Base-by-base conservation (phyloP, 2,329 filamentous ascomycete species). In the Ophiosphaerella narmari region DNA sequence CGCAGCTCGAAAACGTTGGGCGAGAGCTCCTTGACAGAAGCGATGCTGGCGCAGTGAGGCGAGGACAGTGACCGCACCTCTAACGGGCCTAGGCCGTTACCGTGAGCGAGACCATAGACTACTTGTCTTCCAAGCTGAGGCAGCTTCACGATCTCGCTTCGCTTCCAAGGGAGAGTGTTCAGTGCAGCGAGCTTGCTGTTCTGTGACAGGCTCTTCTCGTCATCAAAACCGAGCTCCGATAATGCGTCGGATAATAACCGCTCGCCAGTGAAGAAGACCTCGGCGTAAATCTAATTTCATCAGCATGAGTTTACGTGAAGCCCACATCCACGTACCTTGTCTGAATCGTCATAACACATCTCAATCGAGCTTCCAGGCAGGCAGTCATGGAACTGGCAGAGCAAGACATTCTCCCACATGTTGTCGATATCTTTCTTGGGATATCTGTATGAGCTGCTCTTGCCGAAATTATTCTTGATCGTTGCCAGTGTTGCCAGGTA, bases 321-420 rank as follows among this genome's bases (percentile, higher is more conserved):
- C 2, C 12, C 2, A 1, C 8, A 12, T 12, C 18, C 6, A 56
- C 69, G 41, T 61, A 78, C 77, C 81, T 91, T 83, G 68, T 96
- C 89, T 3, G 92, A 96, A 70, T 99, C 94, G 71, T 96, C 90
- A 65, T 97, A 97, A 73, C 91, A 96, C 91, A 97, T 97, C 73
- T 95, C 92, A 63, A 99, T 97, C 31, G 86, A 90, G 69, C 91
- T 97, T 48, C 94, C 94, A 0, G 94, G 94, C 43, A 99, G 80
- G 70, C 94, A 97, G 70, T 99, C 94, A 60, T 99, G 94, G 80
- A 99, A 99, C 67, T 99, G 94, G 60, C 93, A 97, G 23, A 97
- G 83, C 21, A 97, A 80, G 3, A 93, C 88, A 47, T 83, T 82
- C 77, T 97, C 93, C 94, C 94, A 99, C 86, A 99, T 95, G 49